These are phyloP conservation scores for Diaporthe nobilis DNA, from an alignment of 2,329 filamentous ascomycete species.

Conservation along the genomic window DNA sequence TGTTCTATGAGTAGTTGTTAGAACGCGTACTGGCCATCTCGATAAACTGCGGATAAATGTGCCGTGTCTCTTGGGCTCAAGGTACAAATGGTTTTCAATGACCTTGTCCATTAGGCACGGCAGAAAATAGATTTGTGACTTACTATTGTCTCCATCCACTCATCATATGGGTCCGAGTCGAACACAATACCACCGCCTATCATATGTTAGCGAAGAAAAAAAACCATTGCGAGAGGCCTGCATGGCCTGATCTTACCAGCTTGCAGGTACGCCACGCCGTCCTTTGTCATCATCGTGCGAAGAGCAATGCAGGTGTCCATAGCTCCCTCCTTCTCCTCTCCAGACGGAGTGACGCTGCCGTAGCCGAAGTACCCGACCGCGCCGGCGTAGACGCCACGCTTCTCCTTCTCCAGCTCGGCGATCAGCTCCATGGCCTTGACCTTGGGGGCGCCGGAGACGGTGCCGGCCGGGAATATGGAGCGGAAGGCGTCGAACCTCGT, in stretches of 20 bases:
- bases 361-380: constrained; percentile 98
- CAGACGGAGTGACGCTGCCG: constrained; percentile 75
- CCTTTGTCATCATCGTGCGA: constrained; percentile 94
- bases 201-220: constrained; percentile 1
- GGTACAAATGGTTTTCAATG: background rate
- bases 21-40: constrained; percentile 56
- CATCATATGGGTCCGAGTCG: constrained; percentile 90
- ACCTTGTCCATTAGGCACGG: background rate
- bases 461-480: constrained; percentile 96
- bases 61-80: no score
- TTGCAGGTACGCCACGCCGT: constrained; percentile 92
- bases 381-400: constrained; percentile 94
- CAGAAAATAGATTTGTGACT: background rate
- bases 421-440: constrained; percentile 98
- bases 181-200: constrained; percentile 90
- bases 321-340: constrained; percentile 78
- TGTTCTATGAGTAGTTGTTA: constrained; percentile 68
- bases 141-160: constrained; percentile 89
- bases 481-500: constrained; percentile 96
- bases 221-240: background rate
- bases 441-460: constrained; percentile 95
- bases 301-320: constrained; percentile 91
- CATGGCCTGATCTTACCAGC: constrained; percentile 62
- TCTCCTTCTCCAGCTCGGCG: constrained; percentile 92
- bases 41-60: background rate